Percentiles rank a stretch among this genome's conserved stretches.
phyloP scores from a whole-genome alignment of 768 basidiomycete species.

The Serendipita sp. region DNA sequence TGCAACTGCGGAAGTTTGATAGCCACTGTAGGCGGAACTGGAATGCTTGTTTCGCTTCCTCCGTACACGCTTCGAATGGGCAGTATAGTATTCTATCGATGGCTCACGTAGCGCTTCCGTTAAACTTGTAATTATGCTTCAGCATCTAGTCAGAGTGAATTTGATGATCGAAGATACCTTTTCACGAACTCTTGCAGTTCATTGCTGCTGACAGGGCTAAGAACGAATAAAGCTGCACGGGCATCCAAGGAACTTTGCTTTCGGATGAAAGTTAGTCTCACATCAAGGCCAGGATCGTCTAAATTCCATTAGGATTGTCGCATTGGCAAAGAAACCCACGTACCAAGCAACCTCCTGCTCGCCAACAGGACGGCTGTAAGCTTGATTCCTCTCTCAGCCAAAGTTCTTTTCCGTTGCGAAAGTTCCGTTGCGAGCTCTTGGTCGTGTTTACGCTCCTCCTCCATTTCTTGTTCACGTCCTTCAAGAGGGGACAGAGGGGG shows the following conservation, averaged over 20 bases:
- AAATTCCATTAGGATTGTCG: background rate
- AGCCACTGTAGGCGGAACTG: conserved; percentile 6
- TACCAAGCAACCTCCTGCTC: conserved; percentile 74
- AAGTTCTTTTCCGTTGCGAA: conserved; percentile 56
- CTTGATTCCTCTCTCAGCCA: conserved; percentile 78
- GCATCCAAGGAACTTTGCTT: conserved; percentile 80
- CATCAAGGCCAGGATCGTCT: conserved; percentile 79
- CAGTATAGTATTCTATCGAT: conserved; percentile 82
- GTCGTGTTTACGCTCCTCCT: conserved; percentile 59
- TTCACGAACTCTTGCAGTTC: conserved; percentile 82
- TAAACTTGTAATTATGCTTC: conserved; percentile 29
- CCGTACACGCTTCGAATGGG: conserved; percentile 81
- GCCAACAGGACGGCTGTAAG: conserved; percentile 87
- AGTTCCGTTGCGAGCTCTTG: conserved; percentile 66
- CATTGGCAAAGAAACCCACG: conserved; percentile 15
- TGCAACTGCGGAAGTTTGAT: conserved; percentile 29
- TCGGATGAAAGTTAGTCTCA: conserved; percentile 71
- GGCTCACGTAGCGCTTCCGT: conserved; percentile 80
- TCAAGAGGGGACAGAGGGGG: conserved; percentile 31
- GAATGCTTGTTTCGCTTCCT: conserved; percentile 77
- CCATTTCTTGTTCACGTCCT: conserved; percentile 13
- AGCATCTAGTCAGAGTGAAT: background rate
- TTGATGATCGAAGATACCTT: conserved; percentile 30
- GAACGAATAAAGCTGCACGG: conserved; percentile 80
- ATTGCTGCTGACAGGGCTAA: conserved; percentile 74